Conservation (phyloP, 2,329 filamentous ascomycete species). For the Aspergillus chevalieri region DNA sequence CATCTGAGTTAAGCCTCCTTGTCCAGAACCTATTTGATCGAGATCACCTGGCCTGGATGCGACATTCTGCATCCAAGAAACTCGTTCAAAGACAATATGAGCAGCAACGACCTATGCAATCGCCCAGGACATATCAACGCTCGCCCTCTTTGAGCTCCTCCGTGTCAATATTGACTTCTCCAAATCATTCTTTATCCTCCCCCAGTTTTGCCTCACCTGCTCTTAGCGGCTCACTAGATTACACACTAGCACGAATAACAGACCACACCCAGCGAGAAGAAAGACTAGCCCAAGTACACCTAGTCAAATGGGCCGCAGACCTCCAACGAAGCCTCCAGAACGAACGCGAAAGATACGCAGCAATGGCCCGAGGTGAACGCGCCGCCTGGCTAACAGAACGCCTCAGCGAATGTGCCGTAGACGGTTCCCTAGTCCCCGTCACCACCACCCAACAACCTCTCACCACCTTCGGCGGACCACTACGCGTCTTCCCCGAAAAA, state of each 20-base stretch:
- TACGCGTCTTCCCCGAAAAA: slow-evolving; percentile 21
- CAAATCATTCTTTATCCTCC: slow-evolving; percentile 20
- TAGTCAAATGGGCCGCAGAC: slow-evolving; percentile 77
- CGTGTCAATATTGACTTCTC: slow-evolving; percentile 23
- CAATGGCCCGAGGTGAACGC: slow-evolving; percentile 56
- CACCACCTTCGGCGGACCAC: slow-evolving; percentile 18
- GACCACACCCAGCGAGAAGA: slow-evolving; percentile 57
- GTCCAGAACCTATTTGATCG: slow-evolving; percentile 70
- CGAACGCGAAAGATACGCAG: slow-evolving; percentile 64
- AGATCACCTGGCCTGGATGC: slow-evolving; percentile 72
- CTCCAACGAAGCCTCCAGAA: slow-evolving; percentile 69
- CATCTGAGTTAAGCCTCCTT: slow-evolving; percentile 66
- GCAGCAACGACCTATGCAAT: slow-evolving; percentile 6
- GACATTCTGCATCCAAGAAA: slow-evolving; percentile 77
- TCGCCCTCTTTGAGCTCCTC: slow-evolving; percentile 9
- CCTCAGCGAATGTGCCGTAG: slow-evolving; percentile 60
- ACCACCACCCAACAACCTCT: slow-evolving; percentile 31
- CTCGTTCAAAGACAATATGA: slow-evolving; percentile 63
- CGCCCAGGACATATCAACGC: slow-evolving; percentile 13
- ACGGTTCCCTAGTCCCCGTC: slow-evolving; percentile 56
- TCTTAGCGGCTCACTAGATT: slow-evolving; percentile 38
- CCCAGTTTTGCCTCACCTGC: slow-evolving; percentile 22
- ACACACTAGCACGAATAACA: slow-evolving; percentile 55
- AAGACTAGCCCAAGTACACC: slow-evolving; percentile 58
- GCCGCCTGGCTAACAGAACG: slow-evolving; percentile 63